A percentile compares a stretch with the other conserved stretches of the same genome.
phyloP scores from a whole-genome alignment of 768 basidiomycete genomes.

The Lactarius psammicola region DNA sequence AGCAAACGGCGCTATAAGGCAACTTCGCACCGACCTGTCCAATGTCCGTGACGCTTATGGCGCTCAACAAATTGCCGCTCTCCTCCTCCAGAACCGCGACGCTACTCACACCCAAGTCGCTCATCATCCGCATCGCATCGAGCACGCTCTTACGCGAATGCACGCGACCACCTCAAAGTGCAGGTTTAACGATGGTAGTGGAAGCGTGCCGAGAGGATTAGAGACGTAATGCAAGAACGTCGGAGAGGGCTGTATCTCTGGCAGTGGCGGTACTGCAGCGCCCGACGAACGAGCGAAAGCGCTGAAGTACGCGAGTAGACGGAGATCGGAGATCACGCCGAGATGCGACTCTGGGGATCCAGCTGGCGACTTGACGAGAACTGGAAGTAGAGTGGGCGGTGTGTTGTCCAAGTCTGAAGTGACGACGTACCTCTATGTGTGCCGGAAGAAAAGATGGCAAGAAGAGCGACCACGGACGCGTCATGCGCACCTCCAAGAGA shows the following conservation, averaged over 20 bases:
- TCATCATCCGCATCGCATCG: constrained; percentile 84
- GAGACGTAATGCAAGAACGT: constrained; percentile 45
- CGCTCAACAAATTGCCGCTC: constrained; percentile 60
- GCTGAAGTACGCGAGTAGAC: constrained; percentile 68
- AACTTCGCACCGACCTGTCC: constrained; percentile 52
- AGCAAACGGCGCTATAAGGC: background rate
- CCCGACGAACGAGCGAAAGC: constrained; percentile 43
- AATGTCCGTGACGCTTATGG: constrained; percentile 80
- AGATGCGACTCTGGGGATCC: constrained; percentile 48
- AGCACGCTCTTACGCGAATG: constrained; percentile 61
- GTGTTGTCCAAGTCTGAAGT: background rate
- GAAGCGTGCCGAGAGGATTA: constrained; percentile 53
- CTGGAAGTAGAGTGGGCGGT: constrained; percentile 35
- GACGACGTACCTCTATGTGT: constrained; percentile 60
- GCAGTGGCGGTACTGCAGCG: constrained; percentile 10
- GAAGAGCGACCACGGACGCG: constrained; percentile 59
- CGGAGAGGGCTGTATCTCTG: constrained; percentile 10
- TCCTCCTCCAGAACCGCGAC: constrained; percentile 74
- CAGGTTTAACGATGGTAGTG: constrained; percentile 64
- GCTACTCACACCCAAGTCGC: constrained; percentile 81
- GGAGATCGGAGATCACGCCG: constrained; percentile 74
- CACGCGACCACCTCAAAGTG: constrained; percentile 62
- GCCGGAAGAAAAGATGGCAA: constrained; percentile 67
- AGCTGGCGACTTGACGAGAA: constrained; percentile 51
- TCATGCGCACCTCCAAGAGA: constrained; percentile 60